Conservation (phyloP, 169 alveolate genomes). For the Cryptosporidium baileyi region DNA sequence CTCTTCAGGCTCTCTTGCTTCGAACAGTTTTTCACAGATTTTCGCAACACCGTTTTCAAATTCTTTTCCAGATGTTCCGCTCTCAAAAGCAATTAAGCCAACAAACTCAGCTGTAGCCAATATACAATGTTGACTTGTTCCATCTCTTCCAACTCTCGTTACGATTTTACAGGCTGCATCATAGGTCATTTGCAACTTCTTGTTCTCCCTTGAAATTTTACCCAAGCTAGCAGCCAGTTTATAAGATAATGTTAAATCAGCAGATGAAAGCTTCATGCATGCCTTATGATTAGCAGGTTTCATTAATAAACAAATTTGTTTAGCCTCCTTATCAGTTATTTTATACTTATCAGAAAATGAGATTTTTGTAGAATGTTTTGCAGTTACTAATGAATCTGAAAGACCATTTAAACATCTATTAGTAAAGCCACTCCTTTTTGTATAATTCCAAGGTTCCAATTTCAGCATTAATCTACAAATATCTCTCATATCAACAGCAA, state of each 20-base stretch:
- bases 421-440: conserved; percentile 49
- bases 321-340: conserved; percentile 43
- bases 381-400: background rate
- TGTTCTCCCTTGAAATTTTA: background rate
- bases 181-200: conserved; percentile 37
- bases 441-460: conserved; percentile 50
- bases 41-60: conserved; percentile 21
- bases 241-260: conserved; percentile 34
- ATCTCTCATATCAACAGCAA: conserved; percentile 58
- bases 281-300: conserved; percentile 63
- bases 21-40: conserved; percentile 29
- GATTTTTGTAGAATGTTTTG: conserved; percentile 9
- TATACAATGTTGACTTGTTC: conserved; percentile 43
- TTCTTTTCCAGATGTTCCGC: conserved; percentile 32
- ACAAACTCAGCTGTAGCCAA: conserved; percentile 66
- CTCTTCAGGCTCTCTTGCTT: conserved; percentile 50
- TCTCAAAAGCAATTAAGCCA: conserved; percentile 54
- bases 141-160: conserved; percentile 18
- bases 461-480: conserved; percentile 15
- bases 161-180: conserved; percentile 39
- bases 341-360: conserved; percentile 39
- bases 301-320: conserved; percentile 18
- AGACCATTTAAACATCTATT: background rate
- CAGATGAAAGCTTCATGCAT: conserved; percentile 19
- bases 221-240: conserved; percentile 30